phyloP scores from a whole-genome alignment of 768 basidiomycete genomes.

The Termitomyces heimii region DNA sequence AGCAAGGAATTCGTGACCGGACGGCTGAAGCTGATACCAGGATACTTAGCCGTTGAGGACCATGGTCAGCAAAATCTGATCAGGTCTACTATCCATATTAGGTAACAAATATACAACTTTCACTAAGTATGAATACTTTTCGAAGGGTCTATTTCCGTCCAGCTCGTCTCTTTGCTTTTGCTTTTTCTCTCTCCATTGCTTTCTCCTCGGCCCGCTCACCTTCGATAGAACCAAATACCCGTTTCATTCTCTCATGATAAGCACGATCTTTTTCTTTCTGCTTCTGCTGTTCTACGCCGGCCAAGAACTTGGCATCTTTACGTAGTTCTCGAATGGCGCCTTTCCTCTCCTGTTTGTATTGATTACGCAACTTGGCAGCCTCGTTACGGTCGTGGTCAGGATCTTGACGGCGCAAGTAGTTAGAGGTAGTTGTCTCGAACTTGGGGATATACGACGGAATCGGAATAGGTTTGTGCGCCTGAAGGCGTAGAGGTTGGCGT shows the following conservation, averaged over 20 bases:
- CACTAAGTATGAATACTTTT: too few relatives aligned
- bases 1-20: neutral
- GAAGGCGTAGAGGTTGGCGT: slow-evolving; percentile 76
- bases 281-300: slow-evolving; percentile 78
- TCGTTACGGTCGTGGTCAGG: slow-evolving; percentile 91
- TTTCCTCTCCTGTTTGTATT: slow-evolving; percentile 94
- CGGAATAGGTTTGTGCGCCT: slow-evolving; percentile 94
- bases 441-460: slow-evolving; percentile 92
- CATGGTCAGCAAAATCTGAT: neutral
- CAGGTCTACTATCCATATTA: neutral
- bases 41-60: neutral
- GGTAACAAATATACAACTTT: neutral
- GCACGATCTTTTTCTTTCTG: slow-evolving; percentile 77
- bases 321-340: slow-evolving; percentile 94
- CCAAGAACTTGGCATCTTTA: slow-evolving; percentile 93
- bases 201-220: slow-evolving; percentile 94
- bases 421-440: slow-evolving; percentile 75
- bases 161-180: slow-evolving; percentile 67
- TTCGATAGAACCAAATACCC: slow-evolving; percentile 70
- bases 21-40: neutral
- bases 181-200: slow-evolving; percentile 80
- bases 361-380: slow-evolving; percentile 74
- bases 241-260: slow-evolving; percentile 82
- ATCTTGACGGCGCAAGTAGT: slow-evolving; percentile 75
- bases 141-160: slow-evolving; percentile 55